phyloP scores from a whole-genome alignment of 148 eudicot genomes.

The Diospyros lotus region DNA sequence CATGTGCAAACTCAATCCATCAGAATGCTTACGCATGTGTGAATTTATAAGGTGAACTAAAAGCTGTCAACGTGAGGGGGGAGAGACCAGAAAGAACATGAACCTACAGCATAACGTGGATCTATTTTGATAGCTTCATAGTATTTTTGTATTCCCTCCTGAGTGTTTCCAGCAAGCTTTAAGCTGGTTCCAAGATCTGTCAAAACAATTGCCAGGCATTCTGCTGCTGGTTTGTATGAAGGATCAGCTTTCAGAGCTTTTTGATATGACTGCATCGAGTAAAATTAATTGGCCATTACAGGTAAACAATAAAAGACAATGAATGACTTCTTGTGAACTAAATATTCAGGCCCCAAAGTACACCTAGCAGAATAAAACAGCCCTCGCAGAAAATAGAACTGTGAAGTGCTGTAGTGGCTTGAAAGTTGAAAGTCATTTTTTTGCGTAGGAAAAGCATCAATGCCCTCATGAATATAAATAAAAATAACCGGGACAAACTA shows the following conservation, averaged over 20 bases:
- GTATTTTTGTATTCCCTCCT: slow-evolving; percentile 92
- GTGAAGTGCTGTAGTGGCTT: no score
- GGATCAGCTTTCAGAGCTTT: slow-evolving; percentile 87
- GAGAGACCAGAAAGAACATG: slow-evolving; percentile 9
- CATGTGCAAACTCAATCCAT: slow-evolving; percentile 27
- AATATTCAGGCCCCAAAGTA: not conserved
- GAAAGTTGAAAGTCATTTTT: no score
- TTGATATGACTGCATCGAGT: slow-evolving; percentile 69
- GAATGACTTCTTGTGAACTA: not conserved
- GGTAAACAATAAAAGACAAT: not conserved
- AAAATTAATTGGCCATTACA: slow-evolving; percentile 8
- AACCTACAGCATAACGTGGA: slow-evolving; percentile 87
- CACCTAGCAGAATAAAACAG: not conserved
- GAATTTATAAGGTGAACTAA: not conserved
- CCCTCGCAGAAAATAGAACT: not conserved
- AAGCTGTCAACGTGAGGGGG: slow-evolving; percentile 1
- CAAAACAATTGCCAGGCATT: slow-evolving; percentile 86
- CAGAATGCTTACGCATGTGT: slow-evolving; percentile 6
- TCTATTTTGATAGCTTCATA: slow-evolving; percentile 94
- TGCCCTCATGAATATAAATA: no score
- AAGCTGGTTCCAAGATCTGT: slow-evolving; percentile 97
- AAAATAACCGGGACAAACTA: no score
- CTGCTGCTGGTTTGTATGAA: slow-evolving; percentile 90
- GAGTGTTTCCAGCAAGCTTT: slow-evolving; percentile 96
- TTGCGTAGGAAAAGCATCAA: no score